These are phyloP conservation scores for Yamadazyma sp. DNA, from an alignment of 805 yeast genomes.

Conservation along the genomic window DNA sequence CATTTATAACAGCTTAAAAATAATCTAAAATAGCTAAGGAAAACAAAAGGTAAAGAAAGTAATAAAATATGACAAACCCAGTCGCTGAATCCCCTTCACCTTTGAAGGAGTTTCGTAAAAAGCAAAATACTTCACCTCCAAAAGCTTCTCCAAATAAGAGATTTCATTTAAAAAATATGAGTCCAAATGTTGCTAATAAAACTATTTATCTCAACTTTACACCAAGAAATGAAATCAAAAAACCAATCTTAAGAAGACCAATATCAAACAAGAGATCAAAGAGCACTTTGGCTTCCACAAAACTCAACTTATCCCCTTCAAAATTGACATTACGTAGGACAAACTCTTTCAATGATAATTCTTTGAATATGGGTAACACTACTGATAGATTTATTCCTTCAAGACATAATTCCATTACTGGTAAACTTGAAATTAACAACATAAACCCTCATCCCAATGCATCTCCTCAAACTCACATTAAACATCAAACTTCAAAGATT, in stretches of 20 bases:
- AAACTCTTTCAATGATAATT: slow-evolving; percentile 31
- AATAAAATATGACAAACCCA: too few species aligned
- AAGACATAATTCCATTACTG: slow-evolving; percentile 36
- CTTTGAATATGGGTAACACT: slow-evolving; percentile 20
- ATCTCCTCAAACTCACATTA: slow-evolving; percentile 53
- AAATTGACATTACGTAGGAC: slow-evolving; percentile 30
- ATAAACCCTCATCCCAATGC: slow-evolving; percentile 42
- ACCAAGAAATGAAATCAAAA: slow-evolving; percentile 10
- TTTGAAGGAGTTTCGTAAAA: too few species aligned
- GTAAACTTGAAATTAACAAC: slow-evolving; percentile 30
- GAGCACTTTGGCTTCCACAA: slow-evolving; percentile 19
- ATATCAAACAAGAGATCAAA: slow-evolving; percentile 24
- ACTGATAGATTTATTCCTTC: slow-evolving; percentile 45
- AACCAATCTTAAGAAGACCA: slow-evolving; percentile 17
- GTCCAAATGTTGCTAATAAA: slow-evolving; percentile 32
- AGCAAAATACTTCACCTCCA: too few species aligned
- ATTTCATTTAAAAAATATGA: slow-evolving; percentile 29
- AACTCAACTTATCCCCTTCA: slow-evolving; percentile 19
- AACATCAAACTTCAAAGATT: slow-evolving; percentile 50
- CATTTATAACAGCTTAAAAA: too few species aligned
- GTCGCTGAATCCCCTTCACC: too few species aligned
- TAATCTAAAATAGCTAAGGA: too few species aligned
- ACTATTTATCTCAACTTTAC: slow-evolving; percentile 21
- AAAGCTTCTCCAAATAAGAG: slow-evolving; percentile 18
- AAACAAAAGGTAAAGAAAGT: too few species aligned